Conservation (phyloP, 257 asterid species). For the Solanum dulcamara region DNA sequence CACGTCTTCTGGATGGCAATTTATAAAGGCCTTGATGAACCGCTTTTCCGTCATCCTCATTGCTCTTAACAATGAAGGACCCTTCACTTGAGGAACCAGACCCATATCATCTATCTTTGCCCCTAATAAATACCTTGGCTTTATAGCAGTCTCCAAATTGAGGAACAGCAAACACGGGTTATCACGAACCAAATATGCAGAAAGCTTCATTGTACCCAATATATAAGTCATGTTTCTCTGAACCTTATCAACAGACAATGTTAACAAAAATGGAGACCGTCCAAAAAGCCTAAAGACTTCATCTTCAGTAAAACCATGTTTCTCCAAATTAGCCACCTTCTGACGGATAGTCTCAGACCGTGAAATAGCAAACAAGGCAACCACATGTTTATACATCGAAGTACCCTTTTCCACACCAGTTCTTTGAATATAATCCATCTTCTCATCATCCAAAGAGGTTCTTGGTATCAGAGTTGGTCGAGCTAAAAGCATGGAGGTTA, state of each 20-base stretch:
- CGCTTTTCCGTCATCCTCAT: slow-evolving; percentile 71
- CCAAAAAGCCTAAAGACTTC: slow-evolving; percentile 48
- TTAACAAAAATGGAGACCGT: slow-evolving; percentile 50
- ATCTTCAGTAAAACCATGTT: slow-evolving; percentile 52
- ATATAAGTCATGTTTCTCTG: slow-evolving; percentile 75
- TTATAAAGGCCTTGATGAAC: slow-evolving; percentile 40
- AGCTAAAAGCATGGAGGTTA: slow-evolving; percentile 42
- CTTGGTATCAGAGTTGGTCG: slow-evolving; percentile 74
- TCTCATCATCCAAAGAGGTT: slow-evolving; percentile 41
- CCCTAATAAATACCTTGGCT: slow-evolving; percentile 53
- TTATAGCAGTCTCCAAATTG: slow-evolving; percentile 49
- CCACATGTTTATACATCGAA: slow-evolving; percentile 59
- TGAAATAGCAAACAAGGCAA: slow-evolving; percentile 59
- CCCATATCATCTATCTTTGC: slow-evolving; percentile 65
- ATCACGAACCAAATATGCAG: slow-evolving; percentile 27
- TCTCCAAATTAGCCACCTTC: slow-evolving; percentile 58
- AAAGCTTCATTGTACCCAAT: slow-evolving; percentile 51
- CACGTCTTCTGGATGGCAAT: slow-evolving; percentile 40
- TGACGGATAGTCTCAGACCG: slow-evolving; percentile 53
- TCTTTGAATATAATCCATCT: slow-evolving; percentile 42
- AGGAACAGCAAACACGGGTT: slow-evolving; percentile 41
- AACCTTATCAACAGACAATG: slow-evolving; percentile 62
- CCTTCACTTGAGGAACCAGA: slow-evolving; percentile 49
- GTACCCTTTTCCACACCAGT: slow-evolving; percentile 53
- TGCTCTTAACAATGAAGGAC: slow-evolving; percentile 45